phyloP scores from a whole-genome alignment of 1,284 basidiomycete species.

The Ceratobasidium sp. region DNA sequence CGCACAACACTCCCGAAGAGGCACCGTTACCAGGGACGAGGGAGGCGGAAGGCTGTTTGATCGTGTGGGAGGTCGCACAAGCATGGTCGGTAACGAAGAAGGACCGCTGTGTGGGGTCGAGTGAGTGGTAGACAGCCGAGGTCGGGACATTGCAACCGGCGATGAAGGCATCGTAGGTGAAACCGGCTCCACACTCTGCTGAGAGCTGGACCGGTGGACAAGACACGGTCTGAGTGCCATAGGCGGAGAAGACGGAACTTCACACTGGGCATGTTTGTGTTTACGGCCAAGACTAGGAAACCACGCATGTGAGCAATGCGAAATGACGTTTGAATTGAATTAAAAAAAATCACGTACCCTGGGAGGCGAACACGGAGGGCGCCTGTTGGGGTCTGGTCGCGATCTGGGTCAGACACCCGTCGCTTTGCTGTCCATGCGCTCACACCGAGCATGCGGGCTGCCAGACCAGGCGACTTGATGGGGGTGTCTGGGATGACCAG shows the following conservation, averaged over 20 bases:
- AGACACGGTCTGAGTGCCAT: slow-evolving; percentile 10
- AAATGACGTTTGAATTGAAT: slow-evolving; percentile 29
- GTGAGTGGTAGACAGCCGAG: slow-evolving; percentile 10
- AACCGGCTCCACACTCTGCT: not conserved
- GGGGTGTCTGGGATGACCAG: slow-evolving; percentile 26
- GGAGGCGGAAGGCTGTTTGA: slow-evolving; percentile 34
- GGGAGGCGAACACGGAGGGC: slow-evolving; percentile 29
- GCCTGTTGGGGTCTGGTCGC: slow-evolving; percentile 27
- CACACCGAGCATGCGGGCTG: slow-evolving; percentile 30
- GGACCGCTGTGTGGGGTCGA: slow-evolving; percentile 8
- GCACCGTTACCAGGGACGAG: slow-evolving; percentile 12
- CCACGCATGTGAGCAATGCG: not conserved
- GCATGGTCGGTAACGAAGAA: slow-evolving; percentile 11
- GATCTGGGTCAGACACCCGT: slow-evolving; percentile 32
- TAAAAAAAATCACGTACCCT: slow-evolving; percentile 31
- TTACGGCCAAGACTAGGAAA: slow-evolving; percentile 22
- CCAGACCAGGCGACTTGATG: slow-evolving; percentile 25
- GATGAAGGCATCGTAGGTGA: not conserved
- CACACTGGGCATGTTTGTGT: slow-evolving; percentile 11
- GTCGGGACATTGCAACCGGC: not conserved
- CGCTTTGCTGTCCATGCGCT: slow-evolving; percentile 26
- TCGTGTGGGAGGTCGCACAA: slow-evolving; percentile 32
- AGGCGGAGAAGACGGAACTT: slow-evolving; percentile 2
- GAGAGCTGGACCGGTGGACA: slow-evolving; percentile 26
- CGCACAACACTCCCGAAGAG: slow-evolving; percentile 29